Base-by-base conservation (phyloP, 352 stramenopile species). In the Phytophthora cajani region DNA sequence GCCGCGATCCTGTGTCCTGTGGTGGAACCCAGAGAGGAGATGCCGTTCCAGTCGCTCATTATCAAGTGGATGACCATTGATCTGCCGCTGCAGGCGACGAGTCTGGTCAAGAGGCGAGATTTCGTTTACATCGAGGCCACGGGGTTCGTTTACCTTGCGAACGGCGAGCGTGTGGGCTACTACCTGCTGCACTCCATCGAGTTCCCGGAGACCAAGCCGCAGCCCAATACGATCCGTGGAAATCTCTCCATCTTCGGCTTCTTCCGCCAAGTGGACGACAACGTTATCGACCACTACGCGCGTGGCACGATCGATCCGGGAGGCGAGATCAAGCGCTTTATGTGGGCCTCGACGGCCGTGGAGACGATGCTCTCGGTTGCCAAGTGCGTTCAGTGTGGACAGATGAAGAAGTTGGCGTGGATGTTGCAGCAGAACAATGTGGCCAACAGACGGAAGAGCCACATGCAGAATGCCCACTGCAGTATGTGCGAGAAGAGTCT, bases 391-490 rank as follows among this genome's bases (percentile, higher is more conserved):
- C 63, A 85, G 36, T 89, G 78, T 56, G 75, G 72, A 2, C 75
- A 84, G n/a, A 81, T 85, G 77, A 82, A 83, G 56, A 89, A 88
- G 58, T 67, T 88, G 14, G 65, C 76, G 54, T 89, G 81, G 79
- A 64, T 71, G 57, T 17, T 75, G 8, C 62, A 75, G 30, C 55
- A 62, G 6, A 51, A 27, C 30, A 53, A 69, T 21, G 67, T 51
- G 9, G 33, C 66, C 2, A 32, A 56, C 21, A 47, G 64, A 5
- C 53, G 64, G 9, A 38, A 65, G 12, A 60, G 17, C 11, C 61
- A 73, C 23, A 33, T 42, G 19, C 44, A 47, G n/a, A 51, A n/a
- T n/a, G 44, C 44, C n/a, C 44, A 51, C 44, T 51, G 44, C 44
- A 25, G n/a, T 25, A 51, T 51, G 44, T 51, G 44, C 23, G 33